Evolutionary conservation across 441 rosid species (phyloP).

Genomic region (Pelargonium australe): DNA sequence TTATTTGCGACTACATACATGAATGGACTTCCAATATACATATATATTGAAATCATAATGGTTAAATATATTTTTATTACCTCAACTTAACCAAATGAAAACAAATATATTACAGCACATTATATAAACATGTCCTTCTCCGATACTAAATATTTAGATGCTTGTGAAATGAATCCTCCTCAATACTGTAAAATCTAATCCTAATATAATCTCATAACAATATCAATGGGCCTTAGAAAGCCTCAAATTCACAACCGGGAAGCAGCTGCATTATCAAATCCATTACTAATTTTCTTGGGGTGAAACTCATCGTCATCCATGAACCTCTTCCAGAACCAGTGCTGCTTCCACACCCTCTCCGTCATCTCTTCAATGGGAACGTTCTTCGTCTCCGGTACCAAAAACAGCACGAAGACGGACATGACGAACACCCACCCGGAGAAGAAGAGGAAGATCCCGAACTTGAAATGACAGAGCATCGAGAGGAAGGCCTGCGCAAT

Average conservation of each 20-base stretch:
- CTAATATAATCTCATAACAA: too few species aligned
- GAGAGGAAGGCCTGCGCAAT: slow-evolving; percentile 48
- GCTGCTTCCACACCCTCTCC: slow-evolving; percentile 40
- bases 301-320: not conserved
- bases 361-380: slow-evolving; percentile 33
- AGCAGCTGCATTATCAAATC: not conserved
- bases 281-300: not conserved
- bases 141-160: too few species aligned
- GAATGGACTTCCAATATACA: too few species aligned
- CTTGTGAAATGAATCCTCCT: too few species aligned
- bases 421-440: slow-evolving; percentile 36
- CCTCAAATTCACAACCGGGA: not conserved
- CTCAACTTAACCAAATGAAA: too few species aligned
- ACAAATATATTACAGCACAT: too few species aligned
- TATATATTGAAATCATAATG: too few species aligned
- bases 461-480: slow-evolving; percentile 38
- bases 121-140: too few species aligned
- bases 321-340: slow-evolving; percentile 45
- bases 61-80: too few species aligned
- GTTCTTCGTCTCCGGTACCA: slow-evolving; percentile 47
- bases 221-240: too few species aligned
- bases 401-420: slow-evolving; percentile 28
- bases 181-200: too few species aligned
- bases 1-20: too few species aligned
- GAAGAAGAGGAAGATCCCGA: slow-evolving; percentile 48